Evolutionary conservation across 768 basidiomycete species (phyloP), one percentile per base, ranked within the genome.

Genomic region (Termitomyces sp.): DNA sequence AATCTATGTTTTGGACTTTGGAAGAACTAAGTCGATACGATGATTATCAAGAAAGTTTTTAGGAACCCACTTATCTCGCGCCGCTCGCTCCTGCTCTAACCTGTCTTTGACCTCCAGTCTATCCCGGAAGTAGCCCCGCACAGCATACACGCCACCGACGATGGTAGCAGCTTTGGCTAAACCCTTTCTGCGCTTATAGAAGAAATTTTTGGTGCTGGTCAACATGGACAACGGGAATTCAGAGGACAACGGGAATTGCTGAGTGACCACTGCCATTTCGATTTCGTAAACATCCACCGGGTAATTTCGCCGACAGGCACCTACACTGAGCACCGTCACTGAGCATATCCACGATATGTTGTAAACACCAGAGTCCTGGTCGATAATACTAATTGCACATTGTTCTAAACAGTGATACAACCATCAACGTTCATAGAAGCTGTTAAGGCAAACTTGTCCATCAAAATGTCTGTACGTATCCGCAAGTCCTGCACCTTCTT

Each of bases 1-100:
- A 92, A 95, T 36, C 93, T 78, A 47, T 83, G 76, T 52, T 83
- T 79, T 28, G 94, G 72, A 62, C 92, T 94, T 51, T 11, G n/a
- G 36, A n/a, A 26, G 49, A 28, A 30, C 30, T 51, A 47, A 51
- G 14, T 30, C 24, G 41, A 20, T 46, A 45, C 43, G 33, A 49
- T 22, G 24, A 32, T 35, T 32, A 60, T 52, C 59, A 63, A 50
- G 35, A 32, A 41, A 47, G 22, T 30, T 28, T 43, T 56, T 50
- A 57, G 63, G 55, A 38, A 79, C 90, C 59, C 68, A 89, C 89
- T 78, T 84, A 51, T 93, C 88, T 56, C 79, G 79, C 2, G 89
- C 89, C n/a, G 72, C 56, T 44, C 79, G 73, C 51, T 87, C 84
- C 62, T 81, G 75, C 62, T 85, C 76, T 57, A 90, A 72, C 55